Conservation (phyloP, 2,329 filamentous ascomycete genomes). For the Plectosphaerella sp. region DNA sequence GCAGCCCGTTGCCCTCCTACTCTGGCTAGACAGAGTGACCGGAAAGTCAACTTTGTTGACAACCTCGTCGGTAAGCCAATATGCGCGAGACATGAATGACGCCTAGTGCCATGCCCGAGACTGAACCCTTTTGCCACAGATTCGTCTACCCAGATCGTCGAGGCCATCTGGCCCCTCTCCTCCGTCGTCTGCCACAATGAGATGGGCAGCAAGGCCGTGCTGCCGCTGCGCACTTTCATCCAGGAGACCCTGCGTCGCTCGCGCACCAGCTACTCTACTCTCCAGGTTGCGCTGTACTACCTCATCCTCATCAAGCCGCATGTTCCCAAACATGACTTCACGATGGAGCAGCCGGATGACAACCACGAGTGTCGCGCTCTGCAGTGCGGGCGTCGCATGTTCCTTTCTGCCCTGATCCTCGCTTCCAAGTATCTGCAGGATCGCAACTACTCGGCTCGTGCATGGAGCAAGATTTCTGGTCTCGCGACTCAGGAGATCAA, state of each 20-base stretch:
- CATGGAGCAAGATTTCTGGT: conserved; percentile 99
- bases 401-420: conserved; percentile 87
- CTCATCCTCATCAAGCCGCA: conserved; percentile 89
- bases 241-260: conserved; percentile 95
- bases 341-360: conserved; percentile 77
- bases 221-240: conserved; percentile 92
- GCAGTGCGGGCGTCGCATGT: conserved; percentile 96
- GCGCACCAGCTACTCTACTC: conserved; percentile 92
- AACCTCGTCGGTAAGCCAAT: conserved; percentile 88
- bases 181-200: conserved; percentile 74
- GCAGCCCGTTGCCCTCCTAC: conserved; percentile 63
- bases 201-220: conserved; percentile 67
- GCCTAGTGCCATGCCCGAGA: conserved; percentile 9
- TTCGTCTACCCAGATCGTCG: conserved; percentile 94
- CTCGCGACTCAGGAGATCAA: conserved; percentile 91
- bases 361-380: conserved; percentile 71
- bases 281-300: conserved; percentile 96
- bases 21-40: conserved; percentile 81
- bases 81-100: conserved; percentile 12
- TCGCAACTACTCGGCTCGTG: conserved; percentile 92
- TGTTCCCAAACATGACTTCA: conserved; percentile 79
- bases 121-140: conserved; percentile 54
- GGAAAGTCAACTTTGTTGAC: conserved; percentile 93
- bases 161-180: conserved; percentile 93
- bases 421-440: conserved; percentile 98